Evolutionary conservation across 2,329 filamentous ascomycete species (phyloP).

Genomic region (Parastagonospora avenae): DNA sequence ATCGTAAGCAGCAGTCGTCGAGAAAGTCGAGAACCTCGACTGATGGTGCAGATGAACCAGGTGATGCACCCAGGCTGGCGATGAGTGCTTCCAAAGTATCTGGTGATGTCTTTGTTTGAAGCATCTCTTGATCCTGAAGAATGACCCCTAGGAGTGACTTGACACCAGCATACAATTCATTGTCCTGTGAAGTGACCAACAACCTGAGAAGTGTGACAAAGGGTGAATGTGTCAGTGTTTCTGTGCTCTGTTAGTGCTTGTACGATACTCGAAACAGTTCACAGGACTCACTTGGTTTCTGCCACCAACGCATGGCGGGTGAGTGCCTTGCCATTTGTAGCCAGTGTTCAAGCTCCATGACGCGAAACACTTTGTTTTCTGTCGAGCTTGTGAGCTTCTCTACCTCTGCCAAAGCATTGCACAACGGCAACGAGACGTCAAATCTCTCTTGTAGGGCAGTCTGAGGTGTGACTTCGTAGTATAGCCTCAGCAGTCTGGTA

Average conservation of each 20-base stretch:
- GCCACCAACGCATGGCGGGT: constrained; percentile 88
- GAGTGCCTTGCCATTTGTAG: constrained; percentile 81
- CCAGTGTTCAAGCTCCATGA: constrained; percentile 80
- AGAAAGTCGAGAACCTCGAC: constrained; percentile 69
- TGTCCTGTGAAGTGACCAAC: constrained; percentile 56
- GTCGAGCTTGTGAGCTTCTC: constrained; percentile 50
- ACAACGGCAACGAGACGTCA: constrained; percentile 80
- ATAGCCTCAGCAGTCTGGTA: constrained; percentile 80
- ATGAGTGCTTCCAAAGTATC: constrained; percentile 52
- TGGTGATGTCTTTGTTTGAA: constrained; percentile 54
- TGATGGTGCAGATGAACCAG: constrained; percentile 27
- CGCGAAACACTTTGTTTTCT: constrained; percentile 60
- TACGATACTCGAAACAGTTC: not conserved
- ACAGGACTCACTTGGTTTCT: constrained; percentile 61
- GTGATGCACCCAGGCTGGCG: constrained; percentile 55
- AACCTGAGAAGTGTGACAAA: constrained; percentile 73
- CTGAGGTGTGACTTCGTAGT: constrained; percentile 81
- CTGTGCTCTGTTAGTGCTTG: constrained; percentile 36
- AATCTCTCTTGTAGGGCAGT: constrained; percentile 83
- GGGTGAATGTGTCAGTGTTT: constrained; percentile 68
- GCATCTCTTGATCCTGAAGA: constrained; percentile 68
- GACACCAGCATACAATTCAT: constrained; percentile 58
- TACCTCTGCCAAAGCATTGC: constrained; percentile 68
- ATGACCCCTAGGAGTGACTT: constrained; percentile 64
- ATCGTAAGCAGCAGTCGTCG: constrained; percentile 81